Conservation (phyloP, 176 grass and related monocot species). For the Lolium rigidum region DNA sequence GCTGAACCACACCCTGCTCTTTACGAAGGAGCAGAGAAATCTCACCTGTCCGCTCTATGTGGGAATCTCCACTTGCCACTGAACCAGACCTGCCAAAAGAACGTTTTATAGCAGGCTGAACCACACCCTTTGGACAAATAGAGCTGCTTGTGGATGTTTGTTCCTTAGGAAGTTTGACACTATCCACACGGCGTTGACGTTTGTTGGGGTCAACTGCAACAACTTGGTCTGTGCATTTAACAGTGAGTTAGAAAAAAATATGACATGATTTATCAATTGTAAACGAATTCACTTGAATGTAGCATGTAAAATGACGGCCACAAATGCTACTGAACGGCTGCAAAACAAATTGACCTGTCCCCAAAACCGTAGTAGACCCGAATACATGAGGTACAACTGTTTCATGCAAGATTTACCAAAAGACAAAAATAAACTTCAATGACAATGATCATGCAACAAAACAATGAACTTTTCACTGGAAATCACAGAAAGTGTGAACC, state of each 20-base stretch:
- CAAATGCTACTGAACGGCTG: conserved; percentile 2
- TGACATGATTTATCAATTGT: background rate
- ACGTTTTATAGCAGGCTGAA: conserved; percentile 39
- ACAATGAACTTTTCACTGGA: background rate
- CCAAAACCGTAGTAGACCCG: background rate
- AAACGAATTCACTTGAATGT: conserved; percentile 6
- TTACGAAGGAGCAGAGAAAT: conserved; percentile 13
- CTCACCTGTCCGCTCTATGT: conserved; percentile 70
- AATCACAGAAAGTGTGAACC: background rate
- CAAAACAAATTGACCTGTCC: background rate
- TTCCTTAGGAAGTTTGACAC: conserved; percentile 47
- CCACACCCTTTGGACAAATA: conserved; percentile 49
- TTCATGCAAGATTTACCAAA: conserved; percentile 32
- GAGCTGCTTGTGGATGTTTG: conserved; percentile 43
- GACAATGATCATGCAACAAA: conserved; percentile 13
- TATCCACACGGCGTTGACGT: conserved; percentile 47
- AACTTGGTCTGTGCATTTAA: conserved; percentile 47
- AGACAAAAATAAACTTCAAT: background rate
- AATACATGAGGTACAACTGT: background rate
- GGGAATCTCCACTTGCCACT: conserved; percentile 47
- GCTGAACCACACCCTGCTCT: too few relatives aligned
- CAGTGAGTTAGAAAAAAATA: conserved; percentile 28
- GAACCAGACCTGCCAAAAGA: conserved; percentile 56
- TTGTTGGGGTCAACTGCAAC: conserved; percentile 55
- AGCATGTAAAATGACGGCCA: conserved; percentile 11